Base-by-base conservation (phyloP, 2,329 filamentous ascomycete genomes). In the Clonostachys solani region DNA sequence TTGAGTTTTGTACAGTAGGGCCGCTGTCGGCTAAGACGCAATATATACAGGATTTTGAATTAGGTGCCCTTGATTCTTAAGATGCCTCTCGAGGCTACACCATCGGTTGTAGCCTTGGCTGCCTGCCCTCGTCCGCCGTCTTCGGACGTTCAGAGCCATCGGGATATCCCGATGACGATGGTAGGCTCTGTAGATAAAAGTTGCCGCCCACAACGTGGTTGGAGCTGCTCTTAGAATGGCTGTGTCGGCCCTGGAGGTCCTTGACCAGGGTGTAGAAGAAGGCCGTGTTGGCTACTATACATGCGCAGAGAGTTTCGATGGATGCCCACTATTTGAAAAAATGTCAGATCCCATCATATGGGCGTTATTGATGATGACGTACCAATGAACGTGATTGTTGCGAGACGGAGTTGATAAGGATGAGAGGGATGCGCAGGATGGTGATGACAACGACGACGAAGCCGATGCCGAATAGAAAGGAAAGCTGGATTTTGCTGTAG, bases 301-400 rank as follows among this genome's bases (percentile, higher is more conserved):
- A 63, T 3, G 58, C 60, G 51, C 60, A 62, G 2, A 63, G 50
- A n/a, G 63, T 63, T 49, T 63, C 60, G 38, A 63, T 55, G 5
- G 60, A 59, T 29, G 60, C 60, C 60, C 60, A 63, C 60, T 63
- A 10, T 29, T 29, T 29, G 23, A 29, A 10, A 29, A 10, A 23
- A 42, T 23, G 36, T n/a, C 5, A 38, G 36, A 38, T n/a, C 36
- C 15, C 15, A 38, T n/a, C 36, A 38, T 7, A 38, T 15, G 8
- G 36, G 15, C 5, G 36, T n/a, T 17, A 12, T 15, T 2, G 15
- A 15, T n/a, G 36, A 17, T 12, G 40, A 17, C 36, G 36, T 38
- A 38, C 36, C 36, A 38, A n/a, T 15, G 36, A 38, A 8, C 60
- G 58, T 8, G 60, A 58, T 23, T 53, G 45, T 46, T 63, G 60